phyloP scores from a whole-genome alignment of 2,329 filamentous ascomycete genomes.

The Sclerotinia sclerotiorum region DNA sequence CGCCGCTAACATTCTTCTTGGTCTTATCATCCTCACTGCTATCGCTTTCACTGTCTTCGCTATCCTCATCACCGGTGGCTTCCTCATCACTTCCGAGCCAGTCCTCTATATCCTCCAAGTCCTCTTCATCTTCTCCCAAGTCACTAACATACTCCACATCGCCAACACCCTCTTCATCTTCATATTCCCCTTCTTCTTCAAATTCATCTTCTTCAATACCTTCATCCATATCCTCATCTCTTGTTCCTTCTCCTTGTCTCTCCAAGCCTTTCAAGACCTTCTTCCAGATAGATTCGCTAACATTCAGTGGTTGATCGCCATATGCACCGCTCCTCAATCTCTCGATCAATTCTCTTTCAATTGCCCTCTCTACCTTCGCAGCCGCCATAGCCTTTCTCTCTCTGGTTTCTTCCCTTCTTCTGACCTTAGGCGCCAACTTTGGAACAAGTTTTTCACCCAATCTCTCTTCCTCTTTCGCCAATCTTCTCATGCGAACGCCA shows the following conservation, averaged over 20 bases:
- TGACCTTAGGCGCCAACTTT: slow-evolving; percentile 87
- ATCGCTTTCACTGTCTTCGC: slow-evolving; percentile 55
- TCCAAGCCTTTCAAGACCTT: slow-evolving; percentile 91
- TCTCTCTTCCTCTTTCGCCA: slow-evolving; percentile 86
- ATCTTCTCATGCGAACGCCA: slow-evolving; percentile 72
- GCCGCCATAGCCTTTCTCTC: slow-evolving; percentile 76
- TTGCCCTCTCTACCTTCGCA: slow-evolving; percentile 92
- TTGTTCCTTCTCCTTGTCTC: slow-evolving; percentile 75
- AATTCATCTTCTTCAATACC: slow-evolving; percentile 79
- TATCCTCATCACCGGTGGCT: slow-evolving; percentile 50
- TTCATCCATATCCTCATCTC: slow-evolving; percentile 86
- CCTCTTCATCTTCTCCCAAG: slow-evolving; percentile 79
- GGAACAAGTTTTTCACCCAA: slow-evolving; percentile 86
- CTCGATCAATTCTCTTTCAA: slow-evolving; percentile 93
- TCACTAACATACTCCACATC: slow-evolving; percentile 93
- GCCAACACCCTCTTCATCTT: slow-evolving; percentile 64
- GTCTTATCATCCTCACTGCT: slow-evolving; percentile 52
- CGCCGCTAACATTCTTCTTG: slow-evolving; percentile 57
- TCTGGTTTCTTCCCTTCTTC: slow-evolving; percentile 70
- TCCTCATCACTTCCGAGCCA: slow-evolving; percentile 72
- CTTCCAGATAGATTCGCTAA: slow-evolving; percentile 95
- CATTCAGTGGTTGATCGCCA: slow-evolving; percentile 90
- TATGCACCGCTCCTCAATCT: slow-evolving; percentile 88
- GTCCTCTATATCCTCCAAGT: slow-evolving; percentile 80
- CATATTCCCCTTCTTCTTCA: slow-evolving; percentile 62